These are phyloP conservation scores for Goffeauzyma gilvescens DNA, from an alignment of 768 basidiomycete genomes.

Conservation along the genomic window DNA sequence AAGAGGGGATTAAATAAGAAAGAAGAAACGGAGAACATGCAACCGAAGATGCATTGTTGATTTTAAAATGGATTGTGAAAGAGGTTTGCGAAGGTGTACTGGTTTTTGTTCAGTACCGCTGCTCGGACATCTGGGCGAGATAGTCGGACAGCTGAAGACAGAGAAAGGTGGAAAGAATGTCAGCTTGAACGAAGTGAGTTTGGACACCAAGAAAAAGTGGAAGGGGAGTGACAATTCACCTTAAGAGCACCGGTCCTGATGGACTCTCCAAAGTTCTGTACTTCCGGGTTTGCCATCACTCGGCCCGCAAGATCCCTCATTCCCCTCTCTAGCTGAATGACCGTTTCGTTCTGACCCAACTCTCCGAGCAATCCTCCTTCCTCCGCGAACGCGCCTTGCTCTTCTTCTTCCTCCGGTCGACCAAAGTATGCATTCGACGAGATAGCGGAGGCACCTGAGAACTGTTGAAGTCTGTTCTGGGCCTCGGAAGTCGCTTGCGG, in stretches of 20 bases:
- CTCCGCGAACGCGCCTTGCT: slow-evolving; percentile 40
- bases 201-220: neutral
- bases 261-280: slow-evolving; percentile 28
- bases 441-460: slow-evolving; percentile 81
- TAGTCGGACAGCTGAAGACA: slow-evolving; percentile 21
- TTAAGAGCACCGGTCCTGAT: slow-evolving; percentile 29
- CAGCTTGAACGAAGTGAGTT: too few relatives aligned
- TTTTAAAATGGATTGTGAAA: too few relatives aligned
- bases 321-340: slow-evolving; percentile 27
- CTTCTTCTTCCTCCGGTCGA: slow-evolving; percentile 48
- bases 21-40: too few relatives aligned
- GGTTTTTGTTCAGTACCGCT: slow-evolving; percentile 14
- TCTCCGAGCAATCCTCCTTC: slow-evolving; percentile 21
- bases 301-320: slow-evolving; percentile 29
- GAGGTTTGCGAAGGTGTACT: slow-evolving; percentile 42
- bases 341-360: slow-evolving; percentile 26
- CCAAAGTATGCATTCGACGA: slow-evolving; percentile 96
- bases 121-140: slow-evolving; percentile 12
- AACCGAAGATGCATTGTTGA: too few relatives aligned
- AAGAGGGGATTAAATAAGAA: too few relatives aligned
- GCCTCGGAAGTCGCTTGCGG: slow-evolving; percentile 52
- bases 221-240: slow-evolving; percentile 14
- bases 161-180: neutral
- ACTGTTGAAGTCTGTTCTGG: slow-evolving; percentile 56
- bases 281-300: slow-evolving; percentile 30